A percentile compares a stretch with the other conserved stretches of the same genome.
Evolutionary conservation across 2,329 filamentous ascomycete genomes (phyloP).

Genomic region (Nemania sp.): DNA sequence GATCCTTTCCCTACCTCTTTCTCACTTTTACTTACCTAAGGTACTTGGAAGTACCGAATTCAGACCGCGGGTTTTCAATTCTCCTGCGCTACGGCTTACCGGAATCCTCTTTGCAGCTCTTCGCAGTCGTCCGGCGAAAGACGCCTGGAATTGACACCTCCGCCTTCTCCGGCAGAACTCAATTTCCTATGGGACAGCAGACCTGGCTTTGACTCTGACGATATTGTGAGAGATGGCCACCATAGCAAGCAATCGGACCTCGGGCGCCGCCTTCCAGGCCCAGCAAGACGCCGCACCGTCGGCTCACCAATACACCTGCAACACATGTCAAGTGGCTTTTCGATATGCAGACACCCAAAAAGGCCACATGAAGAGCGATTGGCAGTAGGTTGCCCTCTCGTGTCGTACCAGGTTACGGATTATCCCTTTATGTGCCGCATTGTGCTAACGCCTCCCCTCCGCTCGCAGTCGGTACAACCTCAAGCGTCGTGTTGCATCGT

Average conservation of each 20-base stretch:
- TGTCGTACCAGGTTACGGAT: not conserved
- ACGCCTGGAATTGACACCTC: not conserved
- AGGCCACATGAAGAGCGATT: slow-evolving; percentile 96
- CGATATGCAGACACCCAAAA: slow-evolving; percentile 91
- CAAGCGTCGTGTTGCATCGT: slow-evolving; percentile 87
- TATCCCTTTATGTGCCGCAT: not conserved
- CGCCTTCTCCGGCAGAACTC: not conserved
- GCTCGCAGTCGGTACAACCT: slow-evolving; percentile 82
- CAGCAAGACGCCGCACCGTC: slow-evolving; percentile 44
- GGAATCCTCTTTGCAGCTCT: not conserved
- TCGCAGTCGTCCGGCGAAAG: not conserved
- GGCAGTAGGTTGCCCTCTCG: slow-evolving; percentile 79
- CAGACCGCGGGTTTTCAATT: no score
- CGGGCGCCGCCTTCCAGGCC: slow-evolving; percentile 33
- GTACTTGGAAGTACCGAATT: no score
- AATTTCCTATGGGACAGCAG: not conserved
- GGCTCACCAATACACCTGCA: slow-evolving; percentile 93
- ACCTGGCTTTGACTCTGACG: no score
- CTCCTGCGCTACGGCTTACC: no score
- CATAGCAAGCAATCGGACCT: slow-evolving; percentile 46
- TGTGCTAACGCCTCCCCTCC: slow-evolving; percentile 22
- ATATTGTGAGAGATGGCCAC: slow-evolving; percentile 53
- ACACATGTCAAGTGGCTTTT: slow-evolving; percentile 96
- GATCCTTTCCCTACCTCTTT: no score
- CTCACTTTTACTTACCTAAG: no score